phyloP scores from a whole-genome alignment of 441 rosid species.

The Euphorbia corollata region DNA sequence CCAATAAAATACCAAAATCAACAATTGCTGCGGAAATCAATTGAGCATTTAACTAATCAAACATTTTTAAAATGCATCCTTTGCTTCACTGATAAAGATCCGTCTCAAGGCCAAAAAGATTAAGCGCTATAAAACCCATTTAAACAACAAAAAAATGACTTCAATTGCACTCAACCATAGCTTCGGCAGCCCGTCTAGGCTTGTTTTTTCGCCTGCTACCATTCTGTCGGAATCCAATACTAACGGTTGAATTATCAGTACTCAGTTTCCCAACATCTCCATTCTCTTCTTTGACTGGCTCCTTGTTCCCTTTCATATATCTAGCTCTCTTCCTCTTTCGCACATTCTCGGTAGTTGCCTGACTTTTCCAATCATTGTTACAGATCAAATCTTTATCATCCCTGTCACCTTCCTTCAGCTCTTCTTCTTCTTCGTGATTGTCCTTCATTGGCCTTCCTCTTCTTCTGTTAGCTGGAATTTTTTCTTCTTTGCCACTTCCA shows the following conservation, averaged over 20 bases:
- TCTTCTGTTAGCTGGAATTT: constrained; percentile 41
- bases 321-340: constrained; percentile 39
- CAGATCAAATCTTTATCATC: constrained; percentile 33
- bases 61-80: background rate
- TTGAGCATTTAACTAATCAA: background rate
- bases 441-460: constrained; percentile 60
- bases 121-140: background rate
- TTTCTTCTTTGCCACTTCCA: constrained; percentile 56
- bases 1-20: background rate
- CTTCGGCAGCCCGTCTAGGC: constrained; percentile 22
- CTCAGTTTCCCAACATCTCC: constrained; percentile 19
- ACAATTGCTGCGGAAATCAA: background rate
- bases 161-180: constrained; percentile 20
- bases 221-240: constrained; percentile 14
- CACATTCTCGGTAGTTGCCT: constrained; percentile 36
- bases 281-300: constrained; percentile 43
- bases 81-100: background rate
- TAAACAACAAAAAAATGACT: constrained; percentile 1
- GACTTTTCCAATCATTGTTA: constrained; percentile 32
- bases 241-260: constrained; percentile 1
- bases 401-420: constrained; percentile 34
- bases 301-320: constrained; percentile 28
- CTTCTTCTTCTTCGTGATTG: constrained; percentile 31
- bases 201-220: constrained; percentile 20
- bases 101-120: background rate